phyloP scores from a whole-genome alignment of 1,284 basidiomycete species.

The Cerioporus squamosus region DNA sequence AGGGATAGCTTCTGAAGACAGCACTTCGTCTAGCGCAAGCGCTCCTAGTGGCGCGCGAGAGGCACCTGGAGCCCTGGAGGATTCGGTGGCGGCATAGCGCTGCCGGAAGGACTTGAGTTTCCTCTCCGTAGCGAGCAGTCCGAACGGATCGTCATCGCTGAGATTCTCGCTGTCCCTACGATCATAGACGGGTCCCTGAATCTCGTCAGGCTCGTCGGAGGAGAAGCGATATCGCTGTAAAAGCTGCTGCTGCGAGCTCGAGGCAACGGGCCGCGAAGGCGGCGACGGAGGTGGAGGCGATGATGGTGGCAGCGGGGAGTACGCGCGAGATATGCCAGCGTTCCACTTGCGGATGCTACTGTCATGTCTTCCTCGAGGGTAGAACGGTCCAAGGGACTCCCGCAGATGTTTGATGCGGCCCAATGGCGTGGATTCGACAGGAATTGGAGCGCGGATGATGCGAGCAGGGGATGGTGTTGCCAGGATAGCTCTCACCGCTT shows the following conservation, averaged over 20 bases:
- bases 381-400: conserved; percentile 8
- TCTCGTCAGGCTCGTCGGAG: conserved; percentile 13
- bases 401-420: conserved; percentile 11
- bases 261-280: conserved; percentile 12
- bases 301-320: conserved; percentile 20
- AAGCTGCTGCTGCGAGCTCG: conserved; percentile 4
- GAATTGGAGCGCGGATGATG: conserved; percentile 17
- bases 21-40: conserved; percentile 20
- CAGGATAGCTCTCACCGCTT: conserved; percentile 17
- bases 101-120: conserved; percentile 37
- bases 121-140: conserved; percentile 45
- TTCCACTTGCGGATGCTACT: conserved; percentile 21
- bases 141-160: conserved; percentile 45
- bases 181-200: conserved; percentile 12
- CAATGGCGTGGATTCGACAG: conserved; percentile 16
- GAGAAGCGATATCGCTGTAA: neutral
- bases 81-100: conserved; percentile 8
- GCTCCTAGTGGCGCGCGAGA: conserved; percentile 26
- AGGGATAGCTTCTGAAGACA: conserved; percentile 16
- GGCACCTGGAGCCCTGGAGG: conserved; percentile 11
- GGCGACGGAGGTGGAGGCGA: conserved; percentile 17
- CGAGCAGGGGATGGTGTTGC: conserved; percentile 21
- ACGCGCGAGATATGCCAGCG: conserved; percentile 10
- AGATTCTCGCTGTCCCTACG: neutral
- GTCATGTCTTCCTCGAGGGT: conserved; percentile 6